Conservation (phyloP, 306 rosid species). For the Psophocarpus tetragonolobus region DNA sequence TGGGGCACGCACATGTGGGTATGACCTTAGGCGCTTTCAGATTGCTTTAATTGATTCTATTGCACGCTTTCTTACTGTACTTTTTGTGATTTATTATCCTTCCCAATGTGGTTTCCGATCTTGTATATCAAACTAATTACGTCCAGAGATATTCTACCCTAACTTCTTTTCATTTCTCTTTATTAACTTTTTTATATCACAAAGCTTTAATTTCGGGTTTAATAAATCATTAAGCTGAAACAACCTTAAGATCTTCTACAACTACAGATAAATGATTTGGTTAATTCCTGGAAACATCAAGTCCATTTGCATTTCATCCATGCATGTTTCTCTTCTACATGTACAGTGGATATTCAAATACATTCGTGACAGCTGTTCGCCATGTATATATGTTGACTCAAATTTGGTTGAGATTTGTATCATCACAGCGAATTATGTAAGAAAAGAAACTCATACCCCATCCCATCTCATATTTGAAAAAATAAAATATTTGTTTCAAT, state of each 20-base stretch:
- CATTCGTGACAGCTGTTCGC: conserved; percentile 34
- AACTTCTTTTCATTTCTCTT: not conserved
- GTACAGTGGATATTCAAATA: conserved; percentile 3
- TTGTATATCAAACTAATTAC: conserved; percentile 19
- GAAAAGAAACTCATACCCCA: too few relatives aligned
- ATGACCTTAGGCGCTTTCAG: conserved; percentile 35
- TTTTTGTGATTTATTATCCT: conserved; percentile 41
- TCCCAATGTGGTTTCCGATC: conserved; percentile 30
- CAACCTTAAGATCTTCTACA: not conserved
- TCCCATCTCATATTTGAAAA: too few relatives aligned
- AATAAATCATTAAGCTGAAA: not conserved
- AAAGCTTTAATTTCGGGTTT: not conserved
- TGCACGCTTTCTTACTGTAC: conserved; percentile 55
- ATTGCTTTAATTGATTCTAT: conserved; percentile 43
- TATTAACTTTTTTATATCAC: not conserved
- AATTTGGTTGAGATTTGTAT: not conserved
- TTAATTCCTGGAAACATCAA: conserved; percentile 26
- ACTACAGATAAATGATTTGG: not conserved
- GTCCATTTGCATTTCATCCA: conserved; percentile 33
- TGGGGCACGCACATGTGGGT: conserved; percentile 63
- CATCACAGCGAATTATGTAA: too few relatives aligned
- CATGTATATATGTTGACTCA: not conserved
- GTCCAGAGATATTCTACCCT: not conserved
- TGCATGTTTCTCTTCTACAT: conserved; percentile 24
- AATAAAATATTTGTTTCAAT: too few relatives aligned